phyloP scores from a whole-genome alignment of 2,329 filamentous ascomycete species.

The Aspergillus hortae region DNA sequence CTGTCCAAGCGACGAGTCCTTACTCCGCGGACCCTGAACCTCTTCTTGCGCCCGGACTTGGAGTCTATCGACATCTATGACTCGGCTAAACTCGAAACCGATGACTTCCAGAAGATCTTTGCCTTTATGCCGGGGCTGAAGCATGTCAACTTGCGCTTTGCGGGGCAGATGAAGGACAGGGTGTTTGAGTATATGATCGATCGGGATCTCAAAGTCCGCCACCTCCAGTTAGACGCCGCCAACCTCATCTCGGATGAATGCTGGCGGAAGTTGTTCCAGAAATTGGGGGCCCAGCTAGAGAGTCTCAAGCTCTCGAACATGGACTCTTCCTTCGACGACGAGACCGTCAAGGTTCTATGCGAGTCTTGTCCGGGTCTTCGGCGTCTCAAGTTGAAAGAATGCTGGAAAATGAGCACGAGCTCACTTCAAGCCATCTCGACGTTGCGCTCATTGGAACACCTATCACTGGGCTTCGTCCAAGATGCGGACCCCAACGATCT shows the following conservation, averaged over 20 bases:
- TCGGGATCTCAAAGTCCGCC: constrained; percentile 65
- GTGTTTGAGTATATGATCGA: constrained; percentile 77
- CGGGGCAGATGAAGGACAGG: constrained; percentile 85
- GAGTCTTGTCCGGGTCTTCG: constrained; percentile 64
- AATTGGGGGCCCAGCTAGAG: constrained; percentile 63
- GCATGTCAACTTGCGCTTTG: constrained; percentile 72
- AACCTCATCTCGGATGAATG: constrained; percentile 75
- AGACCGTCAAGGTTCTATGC: constrained; percentile 61
- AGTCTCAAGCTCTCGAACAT: constrained; percentile 77
- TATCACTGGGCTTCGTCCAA: constrained; percentile 66
- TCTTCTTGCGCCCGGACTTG: constrained; percentile 52
- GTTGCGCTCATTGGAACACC: constrained; percentile 64
- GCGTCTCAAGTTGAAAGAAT: constrained; percentile 77
- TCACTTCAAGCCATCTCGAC: constrained; percentile 64
- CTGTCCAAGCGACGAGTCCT: constrained; percentile 61
- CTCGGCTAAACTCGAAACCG: constrained; percentile 62
- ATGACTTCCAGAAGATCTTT: constrained; percentile 79
- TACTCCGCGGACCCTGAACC: constrained; percentile 43
- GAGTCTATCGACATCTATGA: constrained; percentile 59
- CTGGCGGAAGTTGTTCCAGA: constrained; percentile 68
- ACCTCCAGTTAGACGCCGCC: constrained; percentile 75
- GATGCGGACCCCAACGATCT: constrained; percentile 57
- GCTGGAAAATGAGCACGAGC: constrained; percentile 66
- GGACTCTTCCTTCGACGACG: constrained; percentile 75
- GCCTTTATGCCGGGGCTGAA: constrained; percentile 67